phyloP scores from a whole-genome alignment of 1,284 basidiomycete genomes.

The Cryptococcus neoformans region DNA sequence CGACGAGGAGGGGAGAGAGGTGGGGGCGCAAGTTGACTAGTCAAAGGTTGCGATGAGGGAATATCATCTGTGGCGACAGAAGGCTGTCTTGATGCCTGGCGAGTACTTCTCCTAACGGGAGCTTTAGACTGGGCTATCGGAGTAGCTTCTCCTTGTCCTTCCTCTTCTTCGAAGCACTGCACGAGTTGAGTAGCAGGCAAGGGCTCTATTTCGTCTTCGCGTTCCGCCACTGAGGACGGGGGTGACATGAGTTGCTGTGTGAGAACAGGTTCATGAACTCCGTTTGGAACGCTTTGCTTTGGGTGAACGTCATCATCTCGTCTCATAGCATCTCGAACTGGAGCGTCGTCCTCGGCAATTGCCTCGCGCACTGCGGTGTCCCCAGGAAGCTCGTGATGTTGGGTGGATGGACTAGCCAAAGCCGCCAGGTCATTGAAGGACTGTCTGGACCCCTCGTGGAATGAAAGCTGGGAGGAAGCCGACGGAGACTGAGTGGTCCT shows the following conservation, averaged over 20 bases:
- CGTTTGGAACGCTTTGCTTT: no score
- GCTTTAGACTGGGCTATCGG: background rate
- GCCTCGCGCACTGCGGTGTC: conserved; percentile 17
- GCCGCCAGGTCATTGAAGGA: conserved; percentile 14
- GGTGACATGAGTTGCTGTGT: conserved; percentile 15
- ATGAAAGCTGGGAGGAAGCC: background rate
- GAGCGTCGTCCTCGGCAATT: conserved; percentile 19
- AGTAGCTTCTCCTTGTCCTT: background rate
- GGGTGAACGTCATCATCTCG: background rate
- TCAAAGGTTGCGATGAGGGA: background rate
- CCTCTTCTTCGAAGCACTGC: background rate
- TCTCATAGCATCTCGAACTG: conserved; percentile 5
- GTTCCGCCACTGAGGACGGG: conserved; percentile 7
- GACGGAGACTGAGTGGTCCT: background rate
- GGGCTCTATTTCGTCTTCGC: background rate
- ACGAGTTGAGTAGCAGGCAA: conserved; percentile 11
- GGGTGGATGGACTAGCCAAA: conserved; percentile 7
- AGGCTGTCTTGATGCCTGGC: conserved; percentile 1
- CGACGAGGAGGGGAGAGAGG: conserved; percentile 6
- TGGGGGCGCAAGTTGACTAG: background rate
- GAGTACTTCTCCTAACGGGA: conserved; percentile 5
- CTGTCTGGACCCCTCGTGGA: conserved; percentile 1
- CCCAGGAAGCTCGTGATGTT: conserved; percentile 10
- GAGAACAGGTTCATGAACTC: background rate
- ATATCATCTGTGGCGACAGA: background rate